Conservation (phyloP, 352 stramenopile species). For the Phytopythium litorale region DNA sequence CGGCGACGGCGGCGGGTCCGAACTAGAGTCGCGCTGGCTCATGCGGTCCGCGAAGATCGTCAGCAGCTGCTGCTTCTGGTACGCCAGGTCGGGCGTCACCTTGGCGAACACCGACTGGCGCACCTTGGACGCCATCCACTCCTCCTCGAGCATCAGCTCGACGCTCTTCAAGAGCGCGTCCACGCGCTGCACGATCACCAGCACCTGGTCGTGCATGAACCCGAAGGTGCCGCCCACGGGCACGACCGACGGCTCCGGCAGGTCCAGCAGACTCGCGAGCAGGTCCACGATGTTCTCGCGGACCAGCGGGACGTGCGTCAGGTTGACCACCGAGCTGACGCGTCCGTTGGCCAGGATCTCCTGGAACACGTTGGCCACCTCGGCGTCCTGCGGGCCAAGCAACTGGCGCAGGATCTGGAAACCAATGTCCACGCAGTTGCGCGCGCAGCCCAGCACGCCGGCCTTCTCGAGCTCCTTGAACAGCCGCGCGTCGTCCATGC, state of each 20-base stretch:
- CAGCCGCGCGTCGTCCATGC: slow-evolving; percentile 53
- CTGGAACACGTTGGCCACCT: slow-evolving; percentile 61
- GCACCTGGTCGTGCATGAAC: slow-evolving; percentile 71
- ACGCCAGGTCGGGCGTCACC: slow-evolving; percentile 70
- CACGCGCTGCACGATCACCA: slow-evolving; percentile 72
- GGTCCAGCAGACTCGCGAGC: slow-evolving; percentile 77
- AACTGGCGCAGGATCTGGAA: slow-evolving; percentile 81
- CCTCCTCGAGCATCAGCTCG: slow-evolving; percentile 83
- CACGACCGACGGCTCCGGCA: slow-evolving; percentile 69
- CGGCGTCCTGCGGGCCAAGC: slow-evolving; percentile 62
- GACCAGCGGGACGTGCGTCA: slow-evolving; percentile 70
- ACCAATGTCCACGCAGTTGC: slow-evolving; percentile 77
- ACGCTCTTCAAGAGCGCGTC: slow-evolving; percentile 79
- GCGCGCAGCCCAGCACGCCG: slow-evolving; percentile 59
- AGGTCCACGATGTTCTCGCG: slow-evolving; percentile 84
- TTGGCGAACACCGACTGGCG: slow-evolving; percentile 74
- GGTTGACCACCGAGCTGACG: slow-evolving; percentile 55
- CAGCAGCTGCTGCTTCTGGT: slow-evolving; percentile 76
- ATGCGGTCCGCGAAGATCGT: slow-evolving; percentile 73
- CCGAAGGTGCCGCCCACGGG: slow-evolving; percentile 44
- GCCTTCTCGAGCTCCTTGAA: slow-evolving; percentile 76
- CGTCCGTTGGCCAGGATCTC: slow-evolving; percentile 54
- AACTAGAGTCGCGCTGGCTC: slow-evolving; percentile 48
- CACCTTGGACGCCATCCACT: slow-evolving; percentile 84
- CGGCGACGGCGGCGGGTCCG: slow-evolving; percentile 29